A percentile compares a stretch with the other conserved stretches of the same genome.
Evolutionary conservation across 2,329 filamentous ascomycete species (phyloP).

Genomic region (Talaromyces sp.): DNA sequence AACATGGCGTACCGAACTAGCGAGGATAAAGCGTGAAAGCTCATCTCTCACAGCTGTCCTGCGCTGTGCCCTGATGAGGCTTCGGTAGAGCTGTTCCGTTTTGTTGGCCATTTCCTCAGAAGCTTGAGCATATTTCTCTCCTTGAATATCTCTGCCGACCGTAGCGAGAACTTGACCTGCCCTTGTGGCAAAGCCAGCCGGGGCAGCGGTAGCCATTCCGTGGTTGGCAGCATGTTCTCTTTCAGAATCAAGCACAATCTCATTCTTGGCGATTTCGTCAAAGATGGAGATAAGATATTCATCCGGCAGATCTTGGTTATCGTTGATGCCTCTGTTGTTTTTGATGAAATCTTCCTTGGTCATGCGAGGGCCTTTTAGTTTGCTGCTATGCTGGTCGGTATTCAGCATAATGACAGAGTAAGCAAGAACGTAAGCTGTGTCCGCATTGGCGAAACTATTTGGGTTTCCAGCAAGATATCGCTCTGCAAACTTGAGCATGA

Average conservation of each 20-base stretch:
- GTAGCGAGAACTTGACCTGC: constrained; percentile 88
- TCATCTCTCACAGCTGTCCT: constrained; percentile 68
- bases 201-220: constrained; percentile 57
- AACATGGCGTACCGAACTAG: constrained; percentile 89
- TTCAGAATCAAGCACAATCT: constrained; percentile 93
- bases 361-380: constrained; percentile 79
- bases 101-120: constrained; percentile 88
- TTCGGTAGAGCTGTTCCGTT: constrained; percentile 85
- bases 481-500: constrained; percentile 98
- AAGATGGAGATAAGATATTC: constrained; percentile 88
- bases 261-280: constrained; percentile 84
- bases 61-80: constrained; percentile 82
- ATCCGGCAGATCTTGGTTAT: constrained; percentile 85
- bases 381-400: constrained; percentile 87
- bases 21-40: constrained; percentile 76
- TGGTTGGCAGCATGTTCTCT: constrained; percentile 81
- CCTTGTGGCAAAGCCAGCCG: constrained; percentile 69
- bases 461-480: constrained; percentile 92
- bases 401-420: constrained; percentile 98
- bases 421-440: constrained; percentile 91
- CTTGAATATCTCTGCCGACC: constrained; percentile 82
- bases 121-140: constrained; percentile 90
- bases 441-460: constrained; percentile 95
- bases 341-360: constrained; percentile 97
- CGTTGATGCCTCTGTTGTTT: constrained; percentile 98